A percentile compares a stretch with the other conserved stretches of the same genome.
Conservation (phyloP, 2,329 filamentous ascomycete genomes). For the Camptophora hylomeconis region DNA sequence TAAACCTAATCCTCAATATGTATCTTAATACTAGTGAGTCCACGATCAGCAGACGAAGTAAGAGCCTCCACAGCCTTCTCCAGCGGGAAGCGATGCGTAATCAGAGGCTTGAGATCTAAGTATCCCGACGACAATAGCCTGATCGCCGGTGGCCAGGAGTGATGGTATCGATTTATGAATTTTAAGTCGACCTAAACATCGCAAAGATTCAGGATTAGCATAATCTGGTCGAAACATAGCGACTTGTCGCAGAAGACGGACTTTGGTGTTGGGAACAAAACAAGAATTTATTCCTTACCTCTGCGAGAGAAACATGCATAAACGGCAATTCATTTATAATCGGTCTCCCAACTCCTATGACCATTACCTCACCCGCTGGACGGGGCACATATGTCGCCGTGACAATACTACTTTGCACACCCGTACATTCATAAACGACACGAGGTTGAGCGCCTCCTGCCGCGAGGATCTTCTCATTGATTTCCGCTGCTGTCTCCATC, state of each 20-base stretch:
- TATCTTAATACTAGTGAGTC: not conserved
- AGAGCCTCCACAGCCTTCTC: conserved; percentile 26
- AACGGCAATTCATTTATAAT: conserved; percentile 55
- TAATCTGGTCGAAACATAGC: too few species aligned
- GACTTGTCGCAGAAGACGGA: too few species aligned
- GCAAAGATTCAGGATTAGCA: too few species aligned
- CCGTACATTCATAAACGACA: conserved; percentile 42
- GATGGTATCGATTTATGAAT: conserved; percentile 28
- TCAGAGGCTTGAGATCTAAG: conserved; percentile 26
- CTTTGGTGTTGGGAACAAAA: too few species aligned
- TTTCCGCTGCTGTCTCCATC: conserved; percentile 16
- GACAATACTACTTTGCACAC: conserved; percentile 49
- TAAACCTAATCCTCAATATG: too few species aligned
- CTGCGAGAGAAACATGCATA: conserved; percentile 49
- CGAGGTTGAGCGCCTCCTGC: not conserved
- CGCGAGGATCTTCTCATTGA: not conserved
- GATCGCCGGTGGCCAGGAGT: conserved; percentile 24
- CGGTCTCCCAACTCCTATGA: conserved; percentile 49
- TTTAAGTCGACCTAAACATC: conserved; percentile 27
- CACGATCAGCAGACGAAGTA: not conserved
- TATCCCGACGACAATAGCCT: conserved; percentile 22
- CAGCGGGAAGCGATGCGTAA: conserved; percentile 25
- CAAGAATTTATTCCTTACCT: conserved; percentile 55
- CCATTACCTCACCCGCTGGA: conserved; percentile 47
- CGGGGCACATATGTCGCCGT: conserved; percentile 45